Conservation (phyloP, 2,329 filamentous ascomycete genomes). For the Beauveria australis region DNA sequence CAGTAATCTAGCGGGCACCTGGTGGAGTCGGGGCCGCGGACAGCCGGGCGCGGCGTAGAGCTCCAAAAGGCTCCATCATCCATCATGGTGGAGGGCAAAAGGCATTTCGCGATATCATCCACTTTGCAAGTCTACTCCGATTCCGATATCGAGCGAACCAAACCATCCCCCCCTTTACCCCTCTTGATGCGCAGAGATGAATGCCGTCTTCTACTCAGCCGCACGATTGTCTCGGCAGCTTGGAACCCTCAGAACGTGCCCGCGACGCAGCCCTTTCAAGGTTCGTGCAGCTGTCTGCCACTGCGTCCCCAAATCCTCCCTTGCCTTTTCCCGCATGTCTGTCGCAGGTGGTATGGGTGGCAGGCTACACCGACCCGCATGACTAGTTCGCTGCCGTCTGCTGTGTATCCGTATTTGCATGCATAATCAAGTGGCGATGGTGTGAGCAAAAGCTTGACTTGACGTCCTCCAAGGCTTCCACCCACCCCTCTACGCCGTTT, state of each 20-base stretch:
- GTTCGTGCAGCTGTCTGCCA: not conserved
- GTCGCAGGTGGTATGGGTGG: not conserved
- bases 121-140: not conserved
- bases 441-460: not conserved
- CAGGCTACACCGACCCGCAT: no score
- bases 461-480: not conserved
- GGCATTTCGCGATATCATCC: no score
- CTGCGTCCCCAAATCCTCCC: not conserved
- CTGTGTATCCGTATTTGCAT: no score
- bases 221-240: not conserved
- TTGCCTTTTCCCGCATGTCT: not conserved
- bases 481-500: not conserved
- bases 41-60: not conserved
- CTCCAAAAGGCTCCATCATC: not conserved
- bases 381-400: no score
- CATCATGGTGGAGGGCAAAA: not conserved
- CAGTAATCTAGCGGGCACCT: not conserved
- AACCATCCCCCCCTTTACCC: no score
- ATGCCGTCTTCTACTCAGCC: not conserved
- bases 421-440: no score
- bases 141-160: not conserved
- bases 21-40: slow-evolving; percentile 6
- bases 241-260: not conserved
- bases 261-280: not conserved
- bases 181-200: not conserved